Percentiles rank a stretch among this genome's conserved stretches.
Evolutionary conservation across 192 early-diverging fungal species (phyloP).

Genomic region (Mortierella alpina): DNA sequence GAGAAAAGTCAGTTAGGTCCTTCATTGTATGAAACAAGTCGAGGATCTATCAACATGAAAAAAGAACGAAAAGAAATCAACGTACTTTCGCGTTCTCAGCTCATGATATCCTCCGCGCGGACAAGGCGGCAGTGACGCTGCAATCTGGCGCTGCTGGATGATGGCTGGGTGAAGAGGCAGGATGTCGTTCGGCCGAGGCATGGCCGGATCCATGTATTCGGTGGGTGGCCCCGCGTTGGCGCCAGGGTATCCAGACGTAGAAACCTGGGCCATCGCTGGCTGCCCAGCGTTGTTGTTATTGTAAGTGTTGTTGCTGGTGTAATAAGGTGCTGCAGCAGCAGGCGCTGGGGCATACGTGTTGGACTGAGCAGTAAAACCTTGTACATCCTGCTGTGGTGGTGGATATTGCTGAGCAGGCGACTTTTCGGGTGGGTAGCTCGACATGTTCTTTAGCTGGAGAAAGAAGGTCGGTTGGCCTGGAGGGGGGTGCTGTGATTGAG

Average conservation of each 20-base stretch:
- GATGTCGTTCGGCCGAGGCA: constrained; percentile 47
- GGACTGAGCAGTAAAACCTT: too few relatives aligned
- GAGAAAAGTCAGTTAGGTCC: not conserved
- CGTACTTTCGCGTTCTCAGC: constrained; percentile 29
- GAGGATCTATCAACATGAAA: not conserved
- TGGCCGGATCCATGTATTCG: constrained; percentile 30
- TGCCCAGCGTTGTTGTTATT: not conserved
- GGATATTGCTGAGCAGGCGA: not conserved
- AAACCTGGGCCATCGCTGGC: not conserved
- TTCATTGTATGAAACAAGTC: not conserved
- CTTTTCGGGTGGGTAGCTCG: constrained; percentile 1
- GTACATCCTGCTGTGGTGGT: not conserved
- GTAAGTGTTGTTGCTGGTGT: not conserved
- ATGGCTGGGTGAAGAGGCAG: constrained; percentile 42
- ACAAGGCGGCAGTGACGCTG: constrained; percentile 39
- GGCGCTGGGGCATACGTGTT: too few relatives aligned
- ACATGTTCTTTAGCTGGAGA: not conserved
- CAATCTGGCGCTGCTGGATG: constrained; percentile 49
- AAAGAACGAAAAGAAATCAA: constrained; percentile 4
- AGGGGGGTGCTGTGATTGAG: too few relatives aligned
- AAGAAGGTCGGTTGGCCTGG: not conserved
- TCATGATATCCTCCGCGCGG: constrained; percentile 48
- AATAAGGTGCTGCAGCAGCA: not conserved
- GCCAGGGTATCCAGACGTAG: constrained; percentile 22
- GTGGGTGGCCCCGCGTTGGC: constrained; percentile 2